Evolutionary conservation across 2,329 filamentous ascomycete genomes (phyloP).

Genomic region (Neonectria punicea): DNA sequence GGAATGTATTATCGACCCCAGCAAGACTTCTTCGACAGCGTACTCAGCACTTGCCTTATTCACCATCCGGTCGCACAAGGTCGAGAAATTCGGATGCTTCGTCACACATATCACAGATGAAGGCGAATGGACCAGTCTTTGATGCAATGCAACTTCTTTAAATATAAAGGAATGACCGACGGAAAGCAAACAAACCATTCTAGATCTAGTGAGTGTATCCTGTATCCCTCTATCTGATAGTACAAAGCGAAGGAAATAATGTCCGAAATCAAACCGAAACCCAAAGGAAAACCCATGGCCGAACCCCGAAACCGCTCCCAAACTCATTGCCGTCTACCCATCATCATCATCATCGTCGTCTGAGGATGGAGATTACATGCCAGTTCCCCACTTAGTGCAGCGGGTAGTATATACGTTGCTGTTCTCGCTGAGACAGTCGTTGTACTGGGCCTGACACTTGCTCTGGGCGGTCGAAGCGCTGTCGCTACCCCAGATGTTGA

Average conservation of each 20-base stretch:
- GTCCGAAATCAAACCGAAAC: neutral
- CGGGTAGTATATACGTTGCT: conserved; percentile 50
- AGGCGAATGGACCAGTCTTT: neutral
- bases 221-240: neutral
- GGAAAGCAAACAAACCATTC: neutral
- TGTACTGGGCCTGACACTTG: conserved; percentile 62
- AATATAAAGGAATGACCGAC: neutral
- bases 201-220: neutral
- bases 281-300: neutral
- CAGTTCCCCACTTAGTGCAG: conserved; percentile 52
- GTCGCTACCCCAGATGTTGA: conserved; percentile 46
- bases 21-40: neutral
- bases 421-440: conserved; percentile 59
- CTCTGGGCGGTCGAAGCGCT: conserved; percentile 45
- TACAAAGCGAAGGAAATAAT: neutral
- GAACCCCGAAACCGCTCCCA: neutral
- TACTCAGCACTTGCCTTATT: neutral
- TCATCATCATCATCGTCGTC: neutral
- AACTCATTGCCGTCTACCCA: neutral
- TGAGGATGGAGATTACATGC: conserved; percentile 28
- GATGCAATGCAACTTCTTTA: neutral
- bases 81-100: neutral
- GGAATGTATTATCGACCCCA: no score
- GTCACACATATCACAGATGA: neutral
- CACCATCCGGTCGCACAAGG: neutral